Evolutionary conservation across 2,329 filamentous ascomycete species (phyloP), one percentile per base, ranked within the genome.

Genomic region (Hypoxylon sp.): DNA sequence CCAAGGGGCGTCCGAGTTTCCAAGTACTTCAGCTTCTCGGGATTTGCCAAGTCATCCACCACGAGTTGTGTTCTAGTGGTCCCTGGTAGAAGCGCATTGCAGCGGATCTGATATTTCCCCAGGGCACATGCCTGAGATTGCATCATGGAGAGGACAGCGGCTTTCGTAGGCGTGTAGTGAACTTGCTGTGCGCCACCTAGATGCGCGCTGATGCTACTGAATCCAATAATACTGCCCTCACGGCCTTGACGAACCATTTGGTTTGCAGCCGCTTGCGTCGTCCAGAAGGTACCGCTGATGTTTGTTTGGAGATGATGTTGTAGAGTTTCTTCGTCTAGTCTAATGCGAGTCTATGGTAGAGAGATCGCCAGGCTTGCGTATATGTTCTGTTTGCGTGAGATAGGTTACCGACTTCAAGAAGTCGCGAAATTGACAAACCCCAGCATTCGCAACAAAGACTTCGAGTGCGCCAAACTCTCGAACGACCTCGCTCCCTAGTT

Each of bases 81-180:
- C 0, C 89, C 89, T 0, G 90, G 89, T 11, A 92, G 75, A 19
- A 92, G 75, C 1, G 89, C 89, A 76, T 92, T 92, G 73, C 89
- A 91, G 48, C 89, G 76, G 55, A 92, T 91, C 24, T 80, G 80
- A 72, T 91, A 83, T 68, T 85, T 83, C 0, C 89, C 90, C 13
- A 92, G 76, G 1, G 90, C 87, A 15, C 89, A 86, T 0, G 89
- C 89, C 58, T 84, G 85, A 20, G 84, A 88, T 75, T 92, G 90
- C 80, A 91, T 91, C 34, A 92, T 80, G 28, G 86, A 89, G 13
- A 89, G 73, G 0, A 92, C 80, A 1, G 89, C 89, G 0, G 89
- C 89, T 76, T 92, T 92, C 2, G 89, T 91, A 15, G 89, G 88
- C 1, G 89, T 91, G 75, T 91, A 92, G 71, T 92, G 89, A 1